Evolutionary conservation across 1,139 yeast genomes (phyloP), one percentile per base, ranked within the genome.

Genomic region (Magnusiomyces tetraspermus): DNA sequence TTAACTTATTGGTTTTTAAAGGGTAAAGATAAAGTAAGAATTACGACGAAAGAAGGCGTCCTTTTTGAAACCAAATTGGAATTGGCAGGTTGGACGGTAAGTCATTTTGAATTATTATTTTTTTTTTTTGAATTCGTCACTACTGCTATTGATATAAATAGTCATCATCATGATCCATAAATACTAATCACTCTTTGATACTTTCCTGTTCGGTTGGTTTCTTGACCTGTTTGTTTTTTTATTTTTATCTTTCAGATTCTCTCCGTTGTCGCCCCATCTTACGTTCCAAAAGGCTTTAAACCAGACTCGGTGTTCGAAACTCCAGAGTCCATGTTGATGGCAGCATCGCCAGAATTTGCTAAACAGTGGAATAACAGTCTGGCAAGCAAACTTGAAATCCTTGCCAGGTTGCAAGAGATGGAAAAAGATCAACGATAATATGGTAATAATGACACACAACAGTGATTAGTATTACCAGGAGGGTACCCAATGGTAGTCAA

Each of bases 261-360:
- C 13, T 30, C 33, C 8, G 33, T 30, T 30, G 13, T 8, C 11
- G 13, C 8, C 13, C 33, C 33, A 30, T 8, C 11, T 8, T 30
- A 13, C 13, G 33, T 30, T 30, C 33, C 8, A 8, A 8, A 8
- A 13, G 33, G 33, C 13, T 30, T 30, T 13, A 30, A 13, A 13
- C 33, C 33, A 8, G 33, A 13, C 8, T 8, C 33, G 8, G 33
- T 30, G 33, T 30, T 8, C 33, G 46, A 43, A 13, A 43, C 46
- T 30, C 46, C 46, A n/a, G 46, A 43, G 22, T n/a, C 46, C 4
- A 26, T 43, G n/a, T 22, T 43, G 11, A 43, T 43, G 46, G 28
- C 17, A 13, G 17, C 22, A 10, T 43, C 46, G 33, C 46, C 46
- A 10, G 37, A 8, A 22, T 43, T 43, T 43, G 46, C 36, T 2